Evolutionary conservation across 1,139 yeast genomes (phyloP).

Genomic region (Pneumocystis canis): DNA sequence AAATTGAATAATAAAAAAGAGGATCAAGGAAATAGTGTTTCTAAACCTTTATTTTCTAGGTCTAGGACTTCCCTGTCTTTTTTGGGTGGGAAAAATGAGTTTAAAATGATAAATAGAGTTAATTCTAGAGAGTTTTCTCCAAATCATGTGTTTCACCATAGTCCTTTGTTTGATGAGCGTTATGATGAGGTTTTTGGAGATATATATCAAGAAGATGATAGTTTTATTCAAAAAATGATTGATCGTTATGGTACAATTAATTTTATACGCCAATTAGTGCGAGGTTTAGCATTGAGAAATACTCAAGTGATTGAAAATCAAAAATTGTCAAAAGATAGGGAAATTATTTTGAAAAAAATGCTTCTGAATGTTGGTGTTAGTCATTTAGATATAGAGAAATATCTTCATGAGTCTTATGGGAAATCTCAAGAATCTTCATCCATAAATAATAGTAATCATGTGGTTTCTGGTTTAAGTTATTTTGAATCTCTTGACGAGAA

Average conservation of each 20-base stretch:
- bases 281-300: constrained; percentile 37
- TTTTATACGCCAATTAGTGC: constrained; percentile 35
- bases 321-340: constrained; percentile 32
- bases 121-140: not conserved
- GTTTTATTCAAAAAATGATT: constrained; percentile 27
- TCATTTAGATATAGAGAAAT: constrained; percentile 8
- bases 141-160: not conserved
- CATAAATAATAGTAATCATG: not conserved
- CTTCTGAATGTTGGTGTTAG: constrained; percentile 33
- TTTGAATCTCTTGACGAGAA: constrained; percentile 7
- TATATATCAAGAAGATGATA: constrained; percentile 26
- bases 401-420: constrained; percentile 2
- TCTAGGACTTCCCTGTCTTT: no score
- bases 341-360: constrained; percentile 31
- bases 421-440: not conserved
- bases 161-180: not conserved
- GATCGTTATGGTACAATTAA: constrained; percentile 30
- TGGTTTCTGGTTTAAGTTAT: constrained; percentile 3
- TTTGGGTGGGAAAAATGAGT: not conserved
- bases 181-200: constrained; percentile 23
- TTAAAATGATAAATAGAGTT: not conserved
- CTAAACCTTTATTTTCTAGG: not conserved
- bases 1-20: not conserved
- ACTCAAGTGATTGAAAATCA: constrained; percentile 33
- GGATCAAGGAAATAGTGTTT: not conserved